These are phyloP conservation scores for Excoecaria cochinchinensis DNA, from an alignment of 345 rosid species.

Conservation along the genomic window DNA sequence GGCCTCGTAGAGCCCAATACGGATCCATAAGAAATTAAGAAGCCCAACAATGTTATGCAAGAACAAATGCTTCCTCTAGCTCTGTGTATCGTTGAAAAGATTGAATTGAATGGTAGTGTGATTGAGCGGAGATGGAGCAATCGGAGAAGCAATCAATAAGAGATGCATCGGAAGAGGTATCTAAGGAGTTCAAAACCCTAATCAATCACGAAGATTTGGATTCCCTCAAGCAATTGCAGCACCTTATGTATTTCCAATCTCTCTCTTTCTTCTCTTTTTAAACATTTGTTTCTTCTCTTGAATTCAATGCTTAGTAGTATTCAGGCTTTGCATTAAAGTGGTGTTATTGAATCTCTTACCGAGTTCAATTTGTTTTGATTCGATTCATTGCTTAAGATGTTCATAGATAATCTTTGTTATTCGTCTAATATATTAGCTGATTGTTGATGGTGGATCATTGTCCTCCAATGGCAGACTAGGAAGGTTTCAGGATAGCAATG, in stretches of 20 bases:
- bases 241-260: slow-evolving; percentile 54
- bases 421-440: background rate
- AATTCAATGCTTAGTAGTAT: background rate
- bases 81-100: background rate
- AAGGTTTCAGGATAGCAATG: slow-evolving; percentile 93
- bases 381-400: too few species aligned
- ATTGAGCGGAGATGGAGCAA: slow-evolving; percentile 8
- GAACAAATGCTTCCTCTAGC: background rate
- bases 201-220: slow-evolving; percentile 51
- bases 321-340: too few species aligned
- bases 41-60: too few species aligned
- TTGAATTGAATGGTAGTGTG: background rate
- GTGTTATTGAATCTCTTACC: too few species aligned
- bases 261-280: slow-evolving; percentile 15
- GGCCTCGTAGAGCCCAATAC: too few species aligned
- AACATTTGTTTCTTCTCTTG: background rate
- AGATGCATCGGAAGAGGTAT: slow-evolving; percentile 64
- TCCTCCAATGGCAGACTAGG: slow-evolving; percentile 61
- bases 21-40: too few species aligned
- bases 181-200: slow-evolving; percentile 76
- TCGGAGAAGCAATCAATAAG: slow-evolving; percentile 24
- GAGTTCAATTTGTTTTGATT: too few species aligned
- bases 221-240: slow-evolving; percentile 69
- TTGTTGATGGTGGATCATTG: background rate
- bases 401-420: background rate